Evolutionary conservation across 2,329 filamentous ascomycete genomes (phyloP), one percentile per base, ranked within the genome.

Genomic region (Diaporthe caulivora): DNA sequence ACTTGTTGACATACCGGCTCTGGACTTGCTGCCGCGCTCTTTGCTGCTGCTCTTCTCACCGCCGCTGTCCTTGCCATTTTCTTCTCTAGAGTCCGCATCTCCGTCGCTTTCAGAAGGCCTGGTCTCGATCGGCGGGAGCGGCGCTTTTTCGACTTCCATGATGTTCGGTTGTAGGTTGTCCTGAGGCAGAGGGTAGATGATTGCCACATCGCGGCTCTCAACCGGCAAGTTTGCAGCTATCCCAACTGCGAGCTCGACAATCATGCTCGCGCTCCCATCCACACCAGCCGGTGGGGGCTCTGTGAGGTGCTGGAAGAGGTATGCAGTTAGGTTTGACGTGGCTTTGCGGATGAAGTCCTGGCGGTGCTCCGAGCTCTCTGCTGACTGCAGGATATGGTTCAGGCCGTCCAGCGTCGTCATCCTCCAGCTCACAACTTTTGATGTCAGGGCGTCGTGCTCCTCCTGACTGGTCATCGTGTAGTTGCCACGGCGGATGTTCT

Each of bases 351-450:
- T 94, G 73, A 98, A 90, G 70, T 90, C 86, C 10, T 88, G 83
- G 40, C 92, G 91, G 82, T 95, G 89, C 15, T 93, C 89, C 17
- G 87, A 87, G 57, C 91, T 92, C 71, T 92, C 88, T 0, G 90
- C 85, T 5, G 92, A 91, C 72, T 89, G 88, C 24, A 98, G 87
- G 47, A 89, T 82, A 69, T 93, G 91, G 76, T 92, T 89, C 24
- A 99, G 87, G n/a, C 96, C 97, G 79, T 99, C 97, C 21, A 98
- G 87, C 3, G 97, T 99, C 4, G 96, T 92, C 84, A 98, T 91
- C 74, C 97, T 92, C 97, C 97, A 99, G 80, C 93, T 94, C 74
- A 97, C 92, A 57, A 98, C 91, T 83, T 97, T 97, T 58, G 92
- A 91, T 29, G 94, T 94, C 72, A 97, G 88, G 1, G 95, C 95